These are phyloP conservation scores for Lentinula lateritia DNA, from an alignment of 768 basidiomycete genomes.

Conservation along the genomic window DNA sequence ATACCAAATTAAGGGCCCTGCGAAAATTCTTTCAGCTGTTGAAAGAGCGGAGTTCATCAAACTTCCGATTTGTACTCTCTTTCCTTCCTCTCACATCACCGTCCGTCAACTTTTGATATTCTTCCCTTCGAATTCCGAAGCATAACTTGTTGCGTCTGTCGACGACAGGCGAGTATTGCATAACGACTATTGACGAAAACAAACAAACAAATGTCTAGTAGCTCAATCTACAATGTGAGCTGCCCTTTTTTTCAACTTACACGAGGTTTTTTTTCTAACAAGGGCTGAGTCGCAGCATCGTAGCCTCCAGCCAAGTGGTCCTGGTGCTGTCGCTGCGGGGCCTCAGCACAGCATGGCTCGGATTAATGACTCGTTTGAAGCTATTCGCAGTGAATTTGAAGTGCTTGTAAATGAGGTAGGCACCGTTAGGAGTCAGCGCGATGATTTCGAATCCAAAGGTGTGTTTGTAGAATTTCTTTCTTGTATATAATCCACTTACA, in stretches of 20 bases:
- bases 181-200: background rate
- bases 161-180: background rate
- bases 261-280: background rate
- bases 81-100: background rate
- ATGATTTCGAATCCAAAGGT: conserved; percentile 91
- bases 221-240: conserved; percentile 7
- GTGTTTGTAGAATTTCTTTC: conserved; percentile 20
- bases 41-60: background rate
- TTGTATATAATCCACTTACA: conserved; percentile 7
- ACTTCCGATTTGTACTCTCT: background rate
- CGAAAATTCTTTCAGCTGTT: background rate
- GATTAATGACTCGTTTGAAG: conserved; percentile 75
- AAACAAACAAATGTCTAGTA: background rate
- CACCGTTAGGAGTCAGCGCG: conserved; percentile 69
- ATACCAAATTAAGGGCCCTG: background rate
- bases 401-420: conserved; percentile 60
- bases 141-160: background rate
- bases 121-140: background rate
- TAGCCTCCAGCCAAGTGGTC: conserved; percentile 47
- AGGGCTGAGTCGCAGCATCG: conserved; percentile 34
- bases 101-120: background rate
- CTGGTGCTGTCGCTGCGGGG: conserved; percentile 34
- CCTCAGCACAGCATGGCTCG: conserved; percentile 36
- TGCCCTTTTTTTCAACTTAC: background rate
- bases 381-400: conserved; percentile 83